Evolutionary conservation across 148 eudicot genomes (phyloP), one percentile per base, ranked within the genome.

Genomic region (Vaccinium myrtillus): DNA sequence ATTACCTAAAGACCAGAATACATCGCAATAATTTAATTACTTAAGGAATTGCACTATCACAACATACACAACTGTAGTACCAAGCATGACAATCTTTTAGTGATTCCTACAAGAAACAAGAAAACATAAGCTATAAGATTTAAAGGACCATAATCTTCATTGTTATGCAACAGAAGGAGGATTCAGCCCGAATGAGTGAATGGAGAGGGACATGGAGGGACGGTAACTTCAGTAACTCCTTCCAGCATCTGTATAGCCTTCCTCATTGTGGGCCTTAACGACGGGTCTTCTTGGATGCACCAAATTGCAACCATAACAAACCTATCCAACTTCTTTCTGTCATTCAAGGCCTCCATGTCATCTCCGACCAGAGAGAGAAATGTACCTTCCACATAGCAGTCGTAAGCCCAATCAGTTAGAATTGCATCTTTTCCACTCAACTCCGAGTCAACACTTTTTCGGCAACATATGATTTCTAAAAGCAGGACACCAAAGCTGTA

Each of bases 161-260:
- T 4, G 46, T 4, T 43, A 43, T 43, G 46, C 46, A 43, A 5
- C 46, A 43, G 46, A 43, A 43, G 46, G 46, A 4, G 46, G 46
- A 43, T 43, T 43, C 6, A 43, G 5, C 6, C 46, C 46, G 6
- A 43, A 43, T 0, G 6, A 43, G 46, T 51, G 54, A 51, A 12
- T 69, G 25, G 39, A 0, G 69, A 63, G n/a, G 23, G 77, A 43
- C 50, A 27, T 81, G 83, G 88, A 73, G 88, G 80, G 30, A 36
- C 13, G 19, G 61, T 0, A 15, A 87, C 84, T 49, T 80, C 49
- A 36, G 80, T 56, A 16, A 83, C 83, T 14, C 77, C 88, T 83
- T 87, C 86, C 61, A 87, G 86, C 88, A 83, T 83, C 43, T 83
- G 75, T 15, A 53, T 79, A 6, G 79, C 86, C 77, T 50, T 83